phyloP scores from a whole-genome alignment of 495 filamentous ascomycete genomes.

The Penicillium paradoxum region DNA sequence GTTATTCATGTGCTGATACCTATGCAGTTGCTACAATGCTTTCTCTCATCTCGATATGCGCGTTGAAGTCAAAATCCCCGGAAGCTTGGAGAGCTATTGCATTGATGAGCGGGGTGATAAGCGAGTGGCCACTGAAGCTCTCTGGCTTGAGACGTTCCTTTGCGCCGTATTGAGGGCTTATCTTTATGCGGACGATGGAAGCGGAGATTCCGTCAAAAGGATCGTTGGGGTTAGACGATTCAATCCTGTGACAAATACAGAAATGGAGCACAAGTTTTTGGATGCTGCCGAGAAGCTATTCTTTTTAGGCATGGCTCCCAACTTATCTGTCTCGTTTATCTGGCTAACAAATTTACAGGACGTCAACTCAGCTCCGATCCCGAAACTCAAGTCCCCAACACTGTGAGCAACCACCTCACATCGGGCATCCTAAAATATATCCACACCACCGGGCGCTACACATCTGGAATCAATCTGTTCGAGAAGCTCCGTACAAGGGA shows the following conservation, averaged over 20 bases:
- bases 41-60: conserved; percentile 98
- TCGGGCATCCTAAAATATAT: conserved; percentile 94
- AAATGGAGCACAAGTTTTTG: conserved; percentile 93
- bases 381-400: conserved; percentile 93
- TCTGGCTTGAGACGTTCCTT: conserved; percentile 97
- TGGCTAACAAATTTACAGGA: conserved; percentile 48
- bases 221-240: conserved; percentile 93
- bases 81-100: conserved; percentile 91
- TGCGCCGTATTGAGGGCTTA: conserved; percentile 91
- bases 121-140: conserved; percentile 79
- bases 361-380: conserved; percentile 96
- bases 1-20: conserved; percentile 20
- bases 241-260: conserved; percentile 95
- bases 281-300: conserved; percentile 93
- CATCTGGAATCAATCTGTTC: conserved; percentile 96
- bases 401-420: conserved; percentile 93
- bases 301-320: conserved; percentile 65
- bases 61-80: conserved; percentile 93
- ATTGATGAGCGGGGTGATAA: conserved; percentile 95
- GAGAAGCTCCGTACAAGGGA: conserved; percentile 90
- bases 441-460: conserved; percentile 87
- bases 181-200: conserved; percentile 91
- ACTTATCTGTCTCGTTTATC: neutral
- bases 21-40: conserved; percentile 91
- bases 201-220: conserved; percentile 83